Conservation (phyloP, 768 basidiomycete genomes). For the Trametes cinnabarina region DNA sequence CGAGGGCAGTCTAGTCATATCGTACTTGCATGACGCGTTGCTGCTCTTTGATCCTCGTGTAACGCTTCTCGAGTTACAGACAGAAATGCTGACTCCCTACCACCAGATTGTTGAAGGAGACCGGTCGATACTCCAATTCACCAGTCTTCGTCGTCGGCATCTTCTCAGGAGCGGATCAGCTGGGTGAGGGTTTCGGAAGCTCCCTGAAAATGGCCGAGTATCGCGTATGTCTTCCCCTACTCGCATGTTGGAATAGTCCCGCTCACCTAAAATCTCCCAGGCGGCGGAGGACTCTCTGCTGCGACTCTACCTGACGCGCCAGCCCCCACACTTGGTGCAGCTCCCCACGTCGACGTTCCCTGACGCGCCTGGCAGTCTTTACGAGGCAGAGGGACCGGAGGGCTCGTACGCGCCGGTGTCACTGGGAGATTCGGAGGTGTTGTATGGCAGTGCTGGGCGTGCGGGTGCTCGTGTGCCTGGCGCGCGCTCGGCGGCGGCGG, state of each 20-base stretch:
- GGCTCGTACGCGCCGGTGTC: conserved; percentile 51
- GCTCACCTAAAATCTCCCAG: conserved; percentile 32
- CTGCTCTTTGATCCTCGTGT: too few species aligned
- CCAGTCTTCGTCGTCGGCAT: conserved; percentile 97
- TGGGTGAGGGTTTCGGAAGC: conserved; percentile 93
- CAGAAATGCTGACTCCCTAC: conserved; percentile 3
- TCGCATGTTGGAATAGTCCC: not conserved
- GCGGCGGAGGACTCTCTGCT: conserved; percentile 86
- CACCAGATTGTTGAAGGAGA: conserved; percentile 81
- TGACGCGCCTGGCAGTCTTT: conserved; percentile 50
- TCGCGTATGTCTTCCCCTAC: conserved; percentile 51
- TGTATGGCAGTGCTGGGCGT: conserved; percentile 68
- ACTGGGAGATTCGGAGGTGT: conserved; percentile 60
- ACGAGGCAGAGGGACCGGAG: conserved; percentile 41
- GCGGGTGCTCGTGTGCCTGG: conserved; percentile 30
- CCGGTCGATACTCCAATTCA: conserved; percentile 85
- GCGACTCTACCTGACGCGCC: conserved; percentile 77
- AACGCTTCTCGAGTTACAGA: too few species aligned
- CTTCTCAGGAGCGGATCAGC: conserved; percentile 76
- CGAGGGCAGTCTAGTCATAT: too few species aligned
- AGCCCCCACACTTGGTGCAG: conserved; percentile 63
- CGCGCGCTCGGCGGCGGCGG: conserved; percentile 16
- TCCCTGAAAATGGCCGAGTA: conserved; percentile 95
- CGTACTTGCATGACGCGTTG: too few species aligned
- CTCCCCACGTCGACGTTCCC: conserved; percentile 78